Conservation (phyloP, 1,284 basidiomycete genomes). For the Cronartium ribicola region DNA sequence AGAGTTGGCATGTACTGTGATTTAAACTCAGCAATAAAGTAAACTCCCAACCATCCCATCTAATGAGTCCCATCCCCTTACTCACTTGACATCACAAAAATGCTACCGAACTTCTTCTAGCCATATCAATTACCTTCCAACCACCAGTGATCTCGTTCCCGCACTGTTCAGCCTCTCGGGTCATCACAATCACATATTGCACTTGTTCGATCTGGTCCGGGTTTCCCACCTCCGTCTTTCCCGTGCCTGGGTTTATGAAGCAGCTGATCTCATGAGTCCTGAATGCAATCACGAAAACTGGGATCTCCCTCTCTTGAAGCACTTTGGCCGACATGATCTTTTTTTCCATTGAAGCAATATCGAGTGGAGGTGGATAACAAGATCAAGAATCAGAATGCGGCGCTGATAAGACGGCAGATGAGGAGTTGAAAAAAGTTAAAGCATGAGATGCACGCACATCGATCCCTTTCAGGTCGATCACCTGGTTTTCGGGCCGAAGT, state of each 20-base stretch:
- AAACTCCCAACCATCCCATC: too few relatives aligned
- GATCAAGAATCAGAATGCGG: neutral
- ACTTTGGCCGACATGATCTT: slow-evolving; percentile 72
- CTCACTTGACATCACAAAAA: slow-evolving; percentile 18
- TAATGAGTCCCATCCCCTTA: neutral
- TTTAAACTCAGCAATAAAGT: too few relatives aligned
- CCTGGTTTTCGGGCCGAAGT: slow-evolving; percentile 80
- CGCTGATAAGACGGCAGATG: neutral
- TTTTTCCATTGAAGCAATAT: neutral
- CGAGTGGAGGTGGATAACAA: too few relatives aligned
- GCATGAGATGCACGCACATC: slow-evolving; percentile 62
- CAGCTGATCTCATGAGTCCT: slow-evolving; percentile 87
- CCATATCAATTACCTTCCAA: slow-evolving; percentile 94
- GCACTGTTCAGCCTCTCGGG: slow-evolving; percentile 62
- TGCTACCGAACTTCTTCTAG: slow-evolving; percentile 27
- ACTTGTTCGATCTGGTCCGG: slow-evolving; percentile 88
- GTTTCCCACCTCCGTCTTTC: slow-evolving; percentile 71
- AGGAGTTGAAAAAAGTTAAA: slow-evolving; percentile 31
- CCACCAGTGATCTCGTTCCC: slow-evolving; percentile 83
- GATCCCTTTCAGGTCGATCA: slow-evolving; percentile 89
- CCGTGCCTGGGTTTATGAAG: slow-evolving; percentile 82
- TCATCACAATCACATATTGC: slow-evolving; percentile 86
- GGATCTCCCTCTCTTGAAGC: slow-evolving; percentile 74
- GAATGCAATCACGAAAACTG: slow-evolving; percentile 90
- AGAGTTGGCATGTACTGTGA: too few relatives aligned